phyloP scores from a whole-genome alignment of 176 grass and related monocot species.

The Carex scoparia region DNA sequence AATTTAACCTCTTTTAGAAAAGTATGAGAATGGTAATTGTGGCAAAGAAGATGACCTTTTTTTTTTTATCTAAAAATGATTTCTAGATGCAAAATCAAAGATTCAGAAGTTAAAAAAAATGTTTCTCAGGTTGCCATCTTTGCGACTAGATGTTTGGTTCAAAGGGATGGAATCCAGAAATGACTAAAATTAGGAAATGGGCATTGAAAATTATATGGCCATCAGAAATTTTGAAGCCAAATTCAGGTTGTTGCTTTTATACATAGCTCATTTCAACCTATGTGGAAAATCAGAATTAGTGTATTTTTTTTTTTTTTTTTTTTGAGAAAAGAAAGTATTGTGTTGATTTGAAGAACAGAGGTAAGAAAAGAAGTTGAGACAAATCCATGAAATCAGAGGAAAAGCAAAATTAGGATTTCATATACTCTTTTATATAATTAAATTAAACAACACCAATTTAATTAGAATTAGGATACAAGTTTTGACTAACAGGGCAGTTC shows the following conservation, averaged over 20 bases:
- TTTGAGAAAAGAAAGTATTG: no score
- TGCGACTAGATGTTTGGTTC: not conserved
- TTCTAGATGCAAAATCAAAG: slow-evolving; percentile 9
- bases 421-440: not conserved
- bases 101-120: not conserved
- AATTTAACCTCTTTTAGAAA: slow-evolving; percentile 11
- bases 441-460: not conserved
- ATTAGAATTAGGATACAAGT: not conserved
- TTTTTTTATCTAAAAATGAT: not conserved
- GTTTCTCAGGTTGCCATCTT: not conserved
- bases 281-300: not conserved
- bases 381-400: not conserved
- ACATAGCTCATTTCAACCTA: not conserved
- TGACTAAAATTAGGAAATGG: slow-evolving; percentile 18
- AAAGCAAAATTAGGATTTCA: not conserved
- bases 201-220: slow-evolving; percentile 3
- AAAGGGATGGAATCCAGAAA: slow-evolving; percentile 6
- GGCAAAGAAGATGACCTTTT: not conserved
- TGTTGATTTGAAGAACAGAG: not conserved
- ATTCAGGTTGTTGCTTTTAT: not conserved
- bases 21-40: not conserved
- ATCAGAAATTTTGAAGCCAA: not conserved
- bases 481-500: not conserved
- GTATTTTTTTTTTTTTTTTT: no score
- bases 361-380: not conserved